Evolutionary conservation across 2,329 filamentous ascomycete genomes (phyloP).

Genomic region (Cylindrodendrum hubeiense): DNA sequence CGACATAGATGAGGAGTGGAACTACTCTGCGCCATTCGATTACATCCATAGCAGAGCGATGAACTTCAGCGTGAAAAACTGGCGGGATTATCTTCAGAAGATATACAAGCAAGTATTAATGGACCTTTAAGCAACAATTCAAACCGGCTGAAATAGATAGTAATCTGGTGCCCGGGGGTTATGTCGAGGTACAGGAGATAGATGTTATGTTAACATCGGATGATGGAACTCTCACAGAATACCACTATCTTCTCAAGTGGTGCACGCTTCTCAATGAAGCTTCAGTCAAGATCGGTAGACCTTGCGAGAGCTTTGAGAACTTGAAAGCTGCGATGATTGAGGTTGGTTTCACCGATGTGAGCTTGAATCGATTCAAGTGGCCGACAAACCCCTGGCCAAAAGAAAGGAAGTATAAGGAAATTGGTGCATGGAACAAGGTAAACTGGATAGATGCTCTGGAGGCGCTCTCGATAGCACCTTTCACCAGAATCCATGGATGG

Average conservation of each 20-base stretch:
- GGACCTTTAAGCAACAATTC: neutral
- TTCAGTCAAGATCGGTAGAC: neutral
- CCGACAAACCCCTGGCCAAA: neutral
- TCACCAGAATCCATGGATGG: neutral
- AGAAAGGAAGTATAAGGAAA: neutral
- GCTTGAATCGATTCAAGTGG: neutral
- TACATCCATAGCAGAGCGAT: neutral
- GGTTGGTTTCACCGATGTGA: neutral
- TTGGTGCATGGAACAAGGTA: neutral
- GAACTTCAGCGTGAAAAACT: neutral
- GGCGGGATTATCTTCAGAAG: neutral
- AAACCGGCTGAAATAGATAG: neutral
- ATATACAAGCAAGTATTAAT: neutral
- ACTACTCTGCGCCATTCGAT: neutral
- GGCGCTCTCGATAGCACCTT: neutral
- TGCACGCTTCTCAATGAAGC: neutral
- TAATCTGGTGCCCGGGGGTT: neutral
- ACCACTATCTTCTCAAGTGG: neutral
- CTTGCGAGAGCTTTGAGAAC: neutral
- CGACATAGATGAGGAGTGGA: neutral
- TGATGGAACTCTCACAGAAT: neutral
- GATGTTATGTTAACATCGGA: neutral
- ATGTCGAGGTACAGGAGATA: neutral
- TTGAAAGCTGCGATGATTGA: neutral
- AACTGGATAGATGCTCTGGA: neutral